Conservation (phyloP, 2,329 filamentous ascomycete species). For the Cladosporium oxysporum region DNA sequence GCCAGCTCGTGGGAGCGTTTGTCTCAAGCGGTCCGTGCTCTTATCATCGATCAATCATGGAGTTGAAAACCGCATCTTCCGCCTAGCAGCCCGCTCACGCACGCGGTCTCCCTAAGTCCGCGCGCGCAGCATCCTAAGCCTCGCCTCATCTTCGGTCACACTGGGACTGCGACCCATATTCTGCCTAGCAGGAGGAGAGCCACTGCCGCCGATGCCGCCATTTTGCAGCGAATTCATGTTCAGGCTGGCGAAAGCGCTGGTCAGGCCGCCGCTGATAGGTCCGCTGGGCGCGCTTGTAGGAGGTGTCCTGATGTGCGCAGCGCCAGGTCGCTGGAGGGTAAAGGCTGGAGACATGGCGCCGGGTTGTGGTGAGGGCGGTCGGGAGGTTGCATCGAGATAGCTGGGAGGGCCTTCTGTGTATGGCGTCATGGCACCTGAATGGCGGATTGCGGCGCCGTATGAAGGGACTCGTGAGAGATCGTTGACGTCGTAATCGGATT, state of each 20-base stretch:
- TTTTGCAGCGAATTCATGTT: constrained; percentile 10
- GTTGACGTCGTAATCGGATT: constrained; percentile 45
- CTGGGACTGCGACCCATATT: background rate
- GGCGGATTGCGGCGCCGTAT: constrained; percentile 53
- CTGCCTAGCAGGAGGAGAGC: constrained; percentile 2
- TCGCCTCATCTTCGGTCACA: constrained; percentile 20
- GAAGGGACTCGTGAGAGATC: constrained; percentile 52
- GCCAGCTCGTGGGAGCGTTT: background rate
- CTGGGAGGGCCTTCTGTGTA: constrained; percentile 45
- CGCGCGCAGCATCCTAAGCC: constrained; percentile 29
- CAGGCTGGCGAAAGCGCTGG: constrained; percentile 7
- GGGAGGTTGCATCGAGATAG: constrained; percentile 49
- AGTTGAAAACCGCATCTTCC: background rate
- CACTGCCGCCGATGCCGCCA: constrained; percentile 5
- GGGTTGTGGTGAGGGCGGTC: constrained; percentile 36
- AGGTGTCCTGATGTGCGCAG: constrained; percentile 31
- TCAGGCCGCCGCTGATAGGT: constrained; percentile 1
- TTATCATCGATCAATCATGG: background rate
- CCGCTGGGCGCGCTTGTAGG: constrained; percentile 28
- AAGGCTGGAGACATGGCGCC: background rate
- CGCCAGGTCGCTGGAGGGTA: constrained; percentile 31
- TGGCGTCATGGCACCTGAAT: constrained; percentile 44
- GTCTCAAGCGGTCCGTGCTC: background rate
- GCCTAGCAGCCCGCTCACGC: background rate
- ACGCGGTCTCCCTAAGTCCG: constrained; percentile 25